Base-by-base conservation (phyloP, 371 early-diverging fungal genomes). In the Syncephalis plumigaleata region DNA sequence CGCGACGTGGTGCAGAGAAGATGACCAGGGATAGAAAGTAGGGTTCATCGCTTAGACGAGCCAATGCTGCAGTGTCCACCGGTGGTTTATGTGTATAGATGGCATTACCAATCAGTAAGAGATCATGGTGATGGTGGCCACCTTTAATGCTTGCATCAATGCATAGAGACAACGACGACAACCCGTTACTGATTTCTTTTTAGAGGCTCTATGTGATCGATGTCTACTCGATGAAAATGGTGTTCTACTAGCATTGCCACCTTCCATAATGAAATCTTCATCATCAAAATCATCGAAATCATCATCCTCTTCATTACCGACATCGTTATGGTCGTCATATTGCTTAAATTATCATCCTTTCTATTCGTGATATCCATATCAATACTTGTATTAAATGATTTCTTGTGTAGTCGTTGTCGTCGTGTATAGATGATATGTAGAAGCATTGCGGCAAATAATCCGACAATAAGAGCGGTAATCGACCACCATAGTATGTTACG, bases 401-500 rank as follows among this genome's bases (percentile, higher is more conserved):
- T n/a, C n/a, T n/a, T n/a, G n/a, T n/a, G n/a, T n/a, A n/a, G n/a
- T 31, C 11, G 31, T 11, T 4, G 11, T 31, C 31, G 31, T 7
- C 31, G 31, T 11, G 11, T 31, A 31, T 31, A 31, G 31, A 31
- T 4, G 4, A 11, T 4, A 31, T 31, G 31, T 31, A 31, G 7
- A 31, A 31, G 4, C 31, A 31, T 7, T 31, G 31, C 31, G 31
- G 60, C 64, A 17, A 70, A 21, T 39, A 63, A 61, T 1, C 76
- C 76, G 20, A 63, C 62, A 23, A 67, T 38, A n/a, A 71, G 45
- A 17, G 73, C 73, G 18, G 70, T 55, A 42, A 70, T 42, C 16
- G 70, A 68, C 76, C 76, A 75, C 76, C 76, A 75, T n/a, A 71
- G 53, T 45, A 71, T 68, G 23, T 68, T 71, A 46, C 67, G 66